Evolutionary conservation across 139 green algal species (phyloP).

Genomic region (Chlorokybus atmophyticus): DNA sequence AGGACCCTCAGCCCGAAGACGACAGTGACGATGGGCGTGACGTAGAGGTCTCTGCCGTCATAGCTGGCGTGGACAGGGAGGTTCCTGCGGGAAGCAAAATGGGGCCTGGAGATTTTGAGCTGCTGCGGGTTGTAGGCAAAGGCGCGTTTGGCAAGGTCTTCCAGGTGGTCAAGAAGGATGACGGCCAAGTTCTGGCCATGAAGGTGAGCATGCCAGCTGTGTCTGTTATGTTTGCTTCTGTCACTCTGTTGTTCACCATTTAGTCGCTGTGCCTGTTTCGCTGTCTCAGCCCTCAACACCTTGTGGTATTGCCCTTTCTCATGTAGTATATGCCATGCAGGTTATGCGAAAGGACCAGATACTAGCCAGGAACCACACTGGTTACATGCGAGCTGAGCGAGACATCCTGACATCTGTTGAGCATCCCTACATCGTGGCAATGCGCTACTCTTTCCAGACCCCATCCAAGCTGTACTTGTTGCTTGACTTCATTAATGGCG

Average conservation of each 20-base stretch:
- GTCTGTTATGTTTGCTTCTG: too few species aligned
- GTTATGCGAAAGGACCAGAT: conserved; percentile 84
- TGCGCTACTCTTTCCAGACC: conserved; percentile 89
- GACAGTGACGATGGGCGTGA: too few species aligned
- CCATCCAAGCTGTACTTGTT: conserved; percentile 90
- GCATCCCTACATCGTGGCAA: conserved; percentile 92
- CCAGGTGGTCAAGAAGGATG: conserved; percentile 21
- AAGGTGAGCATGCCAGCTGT: too few species aligned
- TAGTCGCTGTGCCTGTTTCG: too few species aligned
- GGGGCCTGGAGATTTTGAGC: conserved; percentile 94
- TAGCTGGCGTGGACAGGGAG: too few species aligned
- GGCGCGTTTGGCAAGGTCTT: conserved; percentile 89
- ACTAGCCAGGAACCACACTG: conserved; percentile 70
- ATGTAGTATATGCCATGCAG: conserved; percentile 89
- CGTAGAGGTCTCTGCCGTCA: too few species aligned
- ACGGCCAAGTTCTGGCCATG: too few species aligned
- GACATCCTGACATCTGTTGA: conserved; percentile 79
- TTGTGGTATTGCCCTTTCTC: too few species aligned
- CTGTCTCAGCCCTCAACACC: too few species aligned
- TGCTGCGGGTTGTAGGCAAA: conserved; percentile 85
- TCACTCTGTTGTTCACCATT: too few species aligned
- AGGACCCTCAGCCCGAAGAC: too few species aligned
- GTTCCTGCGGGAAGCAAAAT: too few species aligned
- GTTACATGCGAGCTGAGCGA: conserved; percentile 79
- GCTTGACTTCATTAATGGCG: conserved; percentile 96